Percentiles rank a stretch among this genome's conserved stretches.
phyloP scores from a whole-genome alignment of 2,329 filamentous ascomycete species.

The Chaetomiaceae sp. region DNA sequence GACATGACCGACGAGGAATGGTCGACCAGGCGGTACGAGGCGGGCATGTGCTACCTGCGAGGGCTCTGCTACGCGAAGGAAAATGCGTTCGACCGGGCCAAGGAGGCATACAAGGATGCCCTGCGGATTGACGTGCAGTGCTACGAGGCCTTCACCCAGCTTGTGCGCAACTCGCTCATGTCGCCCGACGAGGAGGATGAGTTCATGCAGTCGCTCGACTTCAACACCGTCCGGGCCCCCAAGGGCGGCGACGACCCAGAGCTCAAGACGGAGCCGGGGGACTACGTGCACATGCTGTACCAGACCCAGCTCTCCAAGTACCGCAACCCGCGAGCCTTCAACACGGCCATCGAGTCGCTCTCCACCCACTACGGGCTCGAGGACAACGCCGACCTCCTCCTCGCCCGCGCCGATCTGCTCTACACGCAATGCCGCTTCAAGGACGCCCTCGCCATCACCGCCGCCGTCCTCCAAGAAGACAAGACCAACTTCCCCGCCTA shows the following conservation, averaged over 20 bases:
- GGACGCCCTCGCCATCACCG: conserved; percentile 79
- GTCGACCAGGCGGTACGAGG: conserved; percentile 79
- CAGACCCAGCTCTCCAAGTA: conserved; percentile 95
- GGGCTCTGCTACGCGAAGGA: conserved; percentile 95
- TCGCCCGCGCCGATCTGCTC: conserved; percentile 83
- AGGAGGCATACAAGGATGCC: conserved; percentile 97
- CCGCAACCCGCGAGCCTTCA: conserved; percentile 76
- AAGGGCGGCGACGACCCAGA: conserved; percentile 51
- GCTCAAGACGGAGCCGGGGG: conserved; percentile 62
- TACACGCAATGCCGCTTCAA: conserved; percentile 94
- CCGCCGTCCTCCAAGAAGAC: conserved; percentile 73
- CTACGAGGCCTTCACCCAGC: conserved; percentile 95
- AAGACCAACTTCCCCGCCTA: conserved; percentile 87
- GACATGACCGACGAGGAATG: conserved; percentile 56
- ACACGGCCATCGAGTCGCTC: conserved; percentile 80
- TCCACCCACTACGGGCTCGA: conserved; percentile 89
- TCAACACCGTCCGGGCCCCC: conserved; percentile 69
- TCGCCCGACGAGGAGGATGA: conserved; percentile 83
- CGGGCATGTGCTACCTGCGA: conserved; percentile 92
- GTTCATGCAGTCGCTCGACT: conserved; percentile 84
- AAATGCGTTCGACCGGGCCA: conserved; percentile 93
- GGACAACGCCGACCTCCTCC: conserved; percentile 81
- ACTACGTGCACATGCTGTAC: conserved; percentile 95
- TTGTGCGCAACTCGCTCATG: conserved; percentile 95
- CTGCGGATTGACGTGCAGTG: conserved; percentile 96